These are phyloP conservation scores for Suillus decipiens DNA, from an alignment of 768 basidiomycete species.

Conservation along the genomic window DNA sequence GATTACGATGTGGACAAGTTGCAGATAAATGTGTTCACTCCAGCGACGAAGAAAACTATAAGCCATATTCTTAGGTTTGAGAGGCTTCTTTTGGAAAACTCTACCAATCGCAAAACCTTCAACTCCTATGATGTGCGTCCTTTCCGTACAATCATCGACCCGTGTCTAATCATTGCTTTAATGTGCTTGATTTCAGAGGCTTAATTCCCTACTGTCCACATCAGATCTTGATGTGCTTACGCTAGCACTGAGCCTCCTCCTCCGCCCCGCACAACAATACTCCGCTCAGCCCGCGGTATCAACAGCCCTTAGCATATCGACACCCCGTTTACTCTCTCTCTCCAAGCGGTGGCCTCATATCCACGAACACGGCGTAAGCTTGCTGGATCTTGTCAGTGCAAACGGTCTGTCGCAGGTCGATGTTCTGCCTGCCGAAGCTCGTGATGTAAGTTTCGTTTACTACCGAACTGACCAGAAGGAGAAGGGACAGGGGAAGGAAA, in stretches of 20 bases:
- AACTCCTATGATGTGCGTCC: conserved; percentile 92
- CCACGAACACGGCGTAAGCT: conserved; percentile 76
- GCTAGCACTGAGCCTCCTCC: conserved; percentile 77
- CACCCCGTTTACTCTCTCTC: conserved; percentile 77
- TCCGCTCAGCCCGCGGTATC: conserved; percentile 85
- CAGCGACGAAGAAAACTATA: conserved; percentile 69
- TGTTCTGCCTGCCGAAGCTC: conserved; percentile 67
- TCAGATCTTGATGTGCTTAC: conserved; percentile 89
- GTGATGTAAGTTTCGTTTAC: conserved; percentile 81
- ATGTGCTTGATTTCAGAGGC: conserved; percentile 54
- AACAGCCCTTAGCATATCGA: conserved; percentile 79
- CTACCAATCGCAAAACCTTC: conserved; percentile 96
- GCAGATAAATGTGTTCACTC: conserved; percentile 78
- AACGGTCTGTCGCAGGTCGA: conserved; percentile 56
- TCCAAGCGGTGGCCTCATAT: conserved; percentile 84
- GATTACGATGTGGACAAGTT: conserved; percentile 86
- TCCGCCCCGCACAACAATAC: conserved; percentile 95
- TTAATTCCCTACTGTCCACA: conserved; percentile 85
- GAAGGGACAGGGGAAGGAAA: conserved; percentile 49
- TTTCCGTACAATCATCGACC: conserved; percentile 4
- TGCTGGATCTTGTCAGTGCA: conserved; percentile 68
- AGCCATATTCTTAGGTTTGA: conserved; percentile 87
- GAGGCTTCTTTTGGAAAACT: conserved; percentile 91
- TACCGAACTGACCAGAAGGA: conserved; percentile 63
- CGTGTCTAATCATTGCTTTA: conserved; percentile 14